Evolutionary conservation across 768 basidiomycete genomes (phyloP).

Genomic region (Melanogaster broomeanus): DNA sequence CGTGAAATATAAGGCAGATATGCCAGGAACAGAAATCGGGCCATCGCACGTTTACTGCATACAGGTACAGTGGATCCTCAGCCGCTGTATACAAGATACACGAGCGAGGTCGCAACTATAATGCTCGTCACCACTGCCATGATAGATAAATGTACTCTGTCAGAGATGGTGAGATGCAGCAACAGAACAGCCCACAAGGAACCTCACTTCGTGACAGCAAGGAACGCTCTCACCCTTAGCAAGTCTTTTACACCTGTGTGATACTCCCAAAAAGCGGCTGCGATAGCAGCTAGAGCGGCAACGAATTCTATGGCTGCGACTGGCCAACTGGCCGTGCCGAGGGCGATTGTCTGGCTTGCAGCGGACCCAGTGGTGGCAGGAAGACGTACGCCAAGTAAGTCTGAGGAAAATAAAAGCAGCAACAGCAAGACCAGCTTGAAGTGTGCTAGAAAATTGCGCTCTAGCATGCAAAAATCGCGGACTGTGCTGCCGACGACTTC

Average conservation of each 20-base stretch:
- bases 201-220: slow-evolving; percentile 54
- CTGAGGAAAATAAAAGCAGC: slow-evolving; percentile 61
- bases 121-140: slow-evolving; percentile 50
- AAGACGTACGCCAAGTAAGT: slow-evolving; percentile 62
- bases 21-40: no score
- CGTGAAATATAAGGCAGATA: neutral
- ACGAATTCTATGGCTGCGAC: slow-evolving; percentile 54
- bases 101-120: slow-evolving; percentile 53
- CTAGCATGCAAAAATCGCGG: slow-evolving; percentile 80
- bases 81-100: slow-evolving; percentile 41
- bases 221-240: slow-evolving; percentile 57
- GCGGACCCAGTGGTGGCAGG: slow-evolving; percentile 35
- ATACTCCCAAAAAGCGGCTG: slow-evolving; percentile 68
- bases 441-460: slow-evolving; percentile 72
- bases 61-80: neutral
- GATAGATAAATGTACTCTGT: slow-evolving; percentile 52
- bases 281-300: slow-evolving; percentile 54
- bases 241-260: slow-evolving; percentile 58
- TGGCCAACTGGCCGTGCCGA: slow-evolving; percentile 39
- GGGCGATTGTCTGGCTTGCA: slow-evolving; percentile 20
- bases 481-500: slow-evolving; percentile 59
- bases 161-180: neutral
- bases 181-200: slow-evolving; percentile 13
- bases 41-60: neutral
- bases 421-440: slow-evolving; percentile 66